Evolutionary conservation across 2,329 filamentous ascomycete genomes (phyloP), one percentile per base, ranked within the genome.

Genomic region (Monosporascus sp.): DNA sequence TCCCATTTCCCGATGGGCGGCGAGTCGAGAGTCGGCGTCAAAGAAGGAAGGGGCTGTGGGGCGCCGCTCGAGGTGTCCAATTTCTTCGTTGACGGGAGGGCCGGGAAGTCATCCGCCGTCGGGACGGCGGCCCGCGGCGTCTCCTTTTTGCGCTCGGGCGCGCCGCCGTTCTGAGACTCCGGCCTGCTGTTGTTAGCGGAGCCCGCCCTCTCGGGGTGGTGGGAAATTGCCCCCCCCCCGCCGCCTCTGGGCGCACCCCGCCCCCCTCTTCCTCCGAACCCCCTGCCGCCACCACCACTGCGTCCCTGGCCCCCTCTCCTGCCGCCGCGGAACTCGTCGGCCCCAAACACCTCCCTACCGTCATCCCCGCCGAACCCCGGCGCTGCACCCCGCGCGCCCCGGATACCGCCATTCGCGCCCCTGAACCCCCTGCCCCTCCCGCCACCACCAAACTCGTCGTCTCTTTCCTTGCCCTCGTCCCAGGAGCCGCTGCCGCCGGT

Each of bases 391-490:
- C 68, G 68, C 9, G 72, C 60, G 0, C 76, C 75, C 27, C 74
- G 69, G 53, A 73, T 61, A 5, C 72, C 69, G 3, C 72, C 71
- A 37, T 74, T 65, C 0, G 69, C 70, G 35, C 70, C 63, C 9
- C 69, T 61, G 58, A 78, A 81, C 5, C 5, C 64, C 68, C 3
- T 77, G 72, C 54, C 78, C 74, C 41, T 74, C 72, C 24, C 43
- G 19, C 26, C 43, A 1, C 26, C 43, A 46, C 43, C 20, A 5
- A 14, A 14, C 17, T 67, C 69, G 16, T 69, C 60, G 11, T 70
- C 68, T 43, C 75, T 70, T 11, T 68, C 70, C 68, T 84, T 85
- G 41, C 80, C 81, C 62, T 80, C 76, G 54, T 85, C 82, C 83
- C 82, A 86, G 57, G 73, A 76, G 44, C 72, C 70, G 43, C 80